A percentile compares a stretch with the other conserved stretches of the same genome.
Conservation (phyloP, 192 early-diverging fungal species). For the Gonapodya prolifera region DNA sequence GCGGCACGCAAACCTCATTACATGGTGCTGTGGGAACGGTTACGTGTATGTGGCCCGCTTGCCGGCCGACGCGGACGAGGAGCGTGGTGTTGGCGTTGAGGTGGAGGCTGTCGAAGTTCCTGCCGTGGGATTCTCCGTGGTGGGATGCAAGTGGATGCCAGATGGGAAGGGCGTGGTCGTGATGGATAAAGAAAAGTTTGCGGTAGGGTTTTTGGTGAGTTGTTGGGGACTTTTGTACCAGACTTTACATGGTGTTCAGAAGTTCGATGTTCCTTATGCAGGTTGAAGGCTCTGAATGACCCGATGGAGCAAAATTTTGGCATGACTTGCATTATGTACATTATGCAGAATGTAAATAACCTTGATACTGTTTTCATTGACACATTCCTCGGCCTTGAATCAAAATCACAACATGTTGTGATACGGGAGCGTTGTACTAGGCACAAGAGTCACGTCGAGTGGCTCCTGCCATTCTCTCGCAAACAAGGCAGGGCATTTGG, state of each 20-base stretch:
- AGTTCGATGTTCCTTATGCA: no score
- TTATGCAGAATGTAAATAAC: no score
- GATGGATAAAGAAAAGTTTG: slow-evolving; percentile 65
- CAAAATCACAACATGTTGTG: no score
- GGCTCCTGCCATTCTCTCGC: neutral
- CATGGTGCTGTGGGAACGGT: slow-evolving; percentile 8
- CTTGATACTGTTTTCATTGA: no score
- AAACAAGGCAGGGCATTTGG: neutral
- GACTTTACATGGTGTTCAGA: no score
- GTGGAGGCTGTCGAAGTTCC: slow-evolving; percentile 14
- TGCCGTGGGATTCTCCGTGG: slow-evolving; percentile 47
- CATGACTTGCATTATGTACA: no score
- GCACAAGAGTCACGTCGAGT: neutral
- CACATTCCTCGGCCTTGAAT: no score
- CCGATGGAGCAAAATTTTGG: no score
- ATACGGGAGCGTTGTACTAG: no score
- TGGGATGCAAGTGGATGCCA: slow-evolving; percentile 49
- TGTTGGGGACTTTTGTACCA: no score
- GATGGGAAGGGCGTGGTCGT: slow-evolving; percentile 55
- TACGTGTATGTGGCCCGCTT: slow-evolving; percentile 49
- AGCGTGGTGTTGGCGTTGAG: slow-evolving; percentile 23
- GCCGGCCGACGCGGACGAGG: slow-evolving; percentile 15
- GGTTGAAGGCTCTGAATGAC: no score
- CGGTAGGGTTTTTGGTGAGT: slow-evolving; percentile 26
- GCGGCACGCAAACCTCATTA: neutral